These are phyloP conservation scores for Clonostachys sp. DNA, from an alignment of 2,329 filamentous ascomycete genomes.

Conservation along the genomic window DNA sequence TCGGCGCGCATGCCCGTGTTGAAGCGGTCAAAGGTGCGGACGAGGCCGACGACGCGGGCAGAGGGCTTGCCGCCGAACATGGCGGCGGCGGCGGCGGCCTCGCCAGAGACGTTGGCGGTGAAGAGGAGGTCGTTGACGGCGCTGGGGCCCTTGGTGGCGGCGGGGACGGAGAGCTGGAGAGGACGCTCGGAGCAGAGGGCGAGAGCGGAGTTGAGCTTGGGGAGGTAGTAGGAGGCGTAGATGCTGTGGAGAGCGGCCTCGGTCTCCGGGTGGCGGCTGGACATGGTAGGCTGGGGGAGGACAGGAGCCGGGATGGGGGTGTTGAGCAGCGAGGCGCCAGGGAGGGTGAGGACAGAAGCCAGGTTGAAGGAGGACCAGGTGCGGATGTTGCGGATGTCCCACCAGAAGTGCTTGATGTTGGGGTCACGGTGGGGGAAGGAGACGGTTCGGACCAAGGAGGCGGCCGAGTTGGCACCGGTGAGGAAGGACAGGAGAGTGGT, in stretches of 20 bases:
- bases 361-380: constrained; percentile 79
- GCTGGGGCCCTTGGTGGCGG: constrained; percentile 21
- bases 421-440: constrained; percentile 64
- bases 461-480: constrained; percentile 73
- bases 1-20: constrained; percentile 91
- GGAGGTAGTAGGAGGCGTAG: constrained; percentile 73
- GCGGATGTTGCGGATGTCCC: constrained; percentile 85
- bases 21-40: constrained; percentile 90
- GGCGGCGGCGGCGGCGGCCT: constrained; percentile 49
- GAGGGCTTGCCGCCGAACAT: constrained; percentile 42
- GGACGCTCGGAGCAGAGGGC: constrained; percentile 64
- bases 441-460: constrained; percentile 75
- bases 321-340: constrained; percentile 66
- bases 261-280: constrained; percentile 69
- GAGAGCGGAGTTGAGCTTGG: constrained; percentile 82
- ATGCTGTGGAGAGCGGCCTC: constrained; percentile 72
- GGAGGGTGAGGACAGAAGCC: constrained; percentile 65
- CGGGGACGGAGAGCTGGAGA: constrained; percentile 33
- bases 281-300: constrained; percentile 53
- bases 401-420: constrained; percentile 85
- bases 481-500: constrained; percentile 78
- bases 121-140: constrained; percentile 53
- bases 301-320: constrained; percentile 59
- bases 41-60: constrained; percentile 71
- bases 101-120: constrained; percentile 56